Conservation (phyloP, 768 basidiomycete genomes). For the Phlebiopsis gigantea region DNA sequence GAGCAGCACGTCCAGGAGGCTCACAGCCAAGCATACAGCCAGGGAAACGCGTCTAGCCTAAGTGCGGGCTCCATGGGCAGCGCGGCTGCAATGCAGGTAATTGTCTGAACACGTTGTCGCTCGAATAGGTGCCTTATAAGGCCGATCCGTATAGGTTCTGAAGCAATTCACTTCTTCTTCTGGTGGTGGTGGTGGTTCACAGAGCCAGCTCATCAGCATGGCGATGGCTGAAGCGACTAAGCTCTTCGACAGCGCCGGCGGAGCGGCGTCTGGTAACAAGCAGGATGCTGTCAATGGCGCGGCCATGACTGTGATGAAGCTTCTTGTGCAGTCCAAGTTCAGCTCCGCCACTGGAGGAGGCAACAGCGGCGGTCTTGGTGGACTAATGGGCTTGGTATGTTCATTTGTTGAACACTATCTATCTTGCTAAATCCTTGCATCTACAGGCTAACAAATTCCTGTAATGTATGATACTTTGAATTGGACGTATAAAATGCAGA, state of each 20-base stretch:
- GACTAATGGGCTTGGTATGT: conserved; percentile 57
- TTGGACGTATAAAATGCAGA: not conserved
- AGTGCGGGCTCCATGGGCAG: conserved; percentile 62
- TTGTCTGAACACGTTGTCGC: conserved; percentile 3
- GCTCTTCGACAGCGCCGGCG: conserved; percentile 67
- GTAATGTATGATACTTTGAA: conserved; percentile 3
- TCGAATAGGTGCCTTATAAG: not conserved
- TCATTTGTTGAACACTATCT: not conserved
- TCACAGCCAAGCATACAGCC: conserved; percentile 57
- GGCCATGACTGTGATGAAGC: conserved; percentile 81
- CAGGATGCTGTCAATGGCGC: conserved; percentile 85
- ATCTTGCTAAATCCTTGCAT: not conserved
- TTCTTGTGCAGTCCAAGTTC: conserved; percentile 67
- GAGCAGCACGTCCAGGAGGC: conserved; percentile 58
- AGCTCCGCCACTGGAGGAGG: conserved; percentile 46
- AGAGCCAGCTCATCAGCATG: conserved; percentile 71
- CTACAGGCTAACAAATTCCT: conserved; percentile 29
- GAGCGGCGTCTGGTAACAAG: conserved; percentile 60
- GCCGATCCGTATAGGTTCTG: conserved; percentile 38
- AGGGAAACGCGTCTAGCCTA: conserved; percentile 45
- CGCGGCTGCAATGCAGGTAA: conserved; percentile 73
- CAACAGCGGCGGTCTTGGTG: conserved; percentile 58
- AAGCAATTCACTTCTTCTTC: conserved; percentile 63
- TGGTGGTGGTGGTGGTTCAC: conserved; percentile 36
- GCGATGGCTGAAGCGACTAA: conserved; percentile 82